Evolutionary conservation across 176 grass and related monocot genomes (phyloP).

Genomic region (Pontederia paniculata): DNA sequence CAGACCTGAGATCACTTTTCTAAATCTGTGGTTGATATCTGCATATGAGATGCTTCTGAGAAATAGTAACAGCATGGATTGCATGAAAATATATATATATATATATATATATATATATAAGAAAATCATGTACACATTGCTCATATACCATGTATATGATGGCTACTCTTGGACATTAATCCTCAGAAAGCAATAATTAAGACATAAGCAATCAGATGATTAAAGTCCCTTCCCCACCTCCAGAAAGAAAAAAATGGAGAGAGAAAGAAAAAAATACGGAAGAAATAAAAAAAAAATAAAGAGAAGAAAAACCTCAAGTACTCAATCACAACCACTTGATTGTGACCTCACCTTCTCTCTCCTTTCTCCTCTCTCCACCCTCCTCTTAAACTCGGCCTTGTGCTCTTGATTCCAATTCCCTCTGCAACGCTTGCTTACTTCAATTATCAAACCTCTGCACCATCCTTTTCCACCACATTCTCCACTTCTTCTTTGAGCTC

Average conservation of each 20-base stretch:
- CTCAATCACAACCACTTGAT: slow-evolving; percentile 7
- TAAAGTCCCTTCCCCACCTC: background rate
- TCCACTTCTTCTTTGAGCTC: background rate
- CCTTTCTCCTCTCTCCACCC: background rate
- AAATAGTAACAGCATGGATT: no score
- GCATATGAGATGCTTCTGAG: no score
- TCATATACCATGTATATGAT: no score
- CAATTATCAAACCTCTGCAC: no score
- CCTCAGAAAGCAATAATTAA: background rate
- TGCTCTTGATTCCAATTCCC: background rate
- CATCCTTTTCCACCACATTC: background rate
- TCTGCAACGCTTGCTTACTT: background rate
- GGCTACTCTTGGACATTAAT: no score
- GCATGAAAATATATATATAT: no score
- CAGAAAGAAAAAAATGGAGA: background rate
- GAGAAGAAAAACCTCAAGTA: background rate
- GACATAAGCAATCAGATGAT: background rate
- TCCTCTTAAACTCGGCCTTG: background rate
- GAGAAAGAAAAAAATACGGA: background rate
- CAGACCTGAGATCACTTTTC: no score
- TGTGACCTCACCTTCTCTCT: background rate
- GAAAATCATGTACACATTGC: no score
- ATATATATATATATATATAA: no score
- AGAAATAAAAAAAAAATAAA: background rate
- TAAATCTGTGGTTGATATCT: no score